These are phyloP conservation scores for Alopecurus myosuroides DNA, from an alignment of 176 grass and related monocot species.

Conservation along the genomic window DNA sequence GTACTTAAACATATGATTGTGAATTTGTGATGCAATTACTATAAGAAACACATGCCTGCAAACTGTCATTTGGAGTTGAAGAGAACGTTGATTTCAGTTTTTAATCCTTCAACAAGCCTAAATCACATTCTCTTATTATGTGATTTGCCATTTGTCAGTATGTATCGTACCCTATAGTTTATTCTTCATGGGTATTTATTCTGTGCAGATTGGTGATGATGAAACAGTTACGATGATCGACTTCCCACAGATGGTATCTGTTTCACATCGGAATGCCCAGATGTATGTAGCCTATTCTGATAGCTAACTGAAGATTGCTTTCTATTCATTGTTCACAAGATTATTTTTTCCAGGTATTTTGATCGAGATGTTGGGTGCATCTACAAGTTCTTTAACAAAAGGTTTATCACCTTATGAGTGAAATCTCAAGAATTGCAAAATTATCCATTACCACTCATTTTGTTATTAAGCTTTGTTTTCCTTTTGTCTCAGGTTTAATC, in stretches of 20 bases:
- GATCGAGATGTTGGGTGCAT: constrained; percentile 91
- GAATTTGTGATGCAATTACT: not conserved
- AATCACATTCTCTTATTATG: not conserved
- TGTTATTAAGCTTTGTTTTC: constrained; percentile 17
- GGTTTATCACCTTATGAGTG: constrained; percentile 40
- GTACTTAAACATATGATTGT: not conserved
- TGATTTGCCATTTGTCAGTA: not conserved
- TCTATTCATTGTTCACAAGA: not conserved
- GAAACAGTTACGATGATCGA: constrained; percentile 89
- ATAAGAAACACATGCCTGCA: not conserved
- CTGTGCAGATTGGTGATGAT: constrained; percentile 71
- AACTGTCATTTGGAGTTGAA: not conserved
- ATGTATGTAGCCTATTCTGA: constrained; percentile 52
- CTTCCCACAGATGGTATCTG: constrained; percentile 98
- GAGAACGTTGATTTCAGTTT: not conserved
- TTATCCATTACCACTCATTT: not conserved
- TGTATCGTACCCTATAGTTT: not conserved
- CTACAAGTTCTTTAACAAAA: constrained; percentile 94
- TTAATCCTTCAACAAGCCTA: not conserved
- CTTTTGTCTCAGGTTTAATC: constrained; percentile 56
- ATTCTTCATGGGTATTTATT: constrained; percentile 15
- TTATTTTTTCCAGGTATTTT: constrained; percentile 68
- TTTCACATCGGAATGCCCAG: constrained; percentile 88
- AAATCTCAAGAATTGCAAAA: not conserved
- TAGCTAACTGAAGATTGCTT: not conserved